These are phyloP conservation scores for Bipolaris cookei DNA, from an alignment of 2,329 filamentous ascomycete genomes.

Conservation along the genomic window DNA sequence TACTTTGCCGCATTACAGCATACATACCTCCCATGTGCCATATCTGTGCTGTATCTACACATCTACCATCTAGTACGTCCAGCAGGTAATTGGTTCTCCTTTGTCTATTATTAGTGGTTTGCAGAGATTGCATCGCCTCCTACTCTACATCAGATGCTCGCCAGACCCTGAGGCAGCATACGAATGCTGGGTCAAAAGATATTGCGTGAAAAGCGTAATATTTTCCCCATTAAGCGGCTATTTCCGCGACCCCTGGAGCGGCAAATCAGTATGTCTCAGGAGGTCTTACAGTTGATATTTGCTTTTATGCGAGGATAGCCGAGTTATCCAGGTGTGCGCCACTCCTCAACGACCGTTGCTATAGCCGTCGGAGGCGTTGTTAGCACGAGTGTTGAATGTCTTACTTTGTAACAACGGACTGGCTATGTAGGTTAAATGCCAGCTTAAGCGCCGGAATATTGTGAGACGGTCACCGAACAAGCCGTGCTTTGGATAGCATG, in stretches of 20 bases:
- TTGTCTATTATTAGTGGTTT: not conserved
- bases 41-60: not conserved
- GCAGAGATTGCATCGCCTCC: not conserved
- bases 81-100: not conserved
- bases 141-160: not conserved
- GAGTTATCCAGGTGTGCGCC: not conserved
- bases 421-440: not conserved
- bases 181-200: not conserved
- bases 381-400: conserved; percentile 18
- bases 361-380: conserved; percentile 11
- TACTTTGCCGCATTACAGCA: not conserved
- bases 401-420: conserved; percentile 18
- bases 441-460: not conserved
- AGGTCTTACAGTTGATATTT: not conserved
- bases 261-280: not conserved
- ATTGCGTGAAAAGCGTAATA: not conserved
- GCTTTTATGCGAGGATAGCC: not conserved
- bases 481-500: not conserved
- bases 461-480: not conserved
- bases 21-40: not conserved
- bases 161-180: not conserved
- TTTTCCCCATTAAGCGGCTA: not conserved
- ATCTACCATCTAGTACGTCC: not conserved
- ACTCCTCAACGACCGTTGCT: conserved; percentile 13
- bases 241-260: not conserved